Evolutionary conservation across 257 asterid genomes (phyloP).

Genomic region (Fraxinus cuspidata): DNA sequence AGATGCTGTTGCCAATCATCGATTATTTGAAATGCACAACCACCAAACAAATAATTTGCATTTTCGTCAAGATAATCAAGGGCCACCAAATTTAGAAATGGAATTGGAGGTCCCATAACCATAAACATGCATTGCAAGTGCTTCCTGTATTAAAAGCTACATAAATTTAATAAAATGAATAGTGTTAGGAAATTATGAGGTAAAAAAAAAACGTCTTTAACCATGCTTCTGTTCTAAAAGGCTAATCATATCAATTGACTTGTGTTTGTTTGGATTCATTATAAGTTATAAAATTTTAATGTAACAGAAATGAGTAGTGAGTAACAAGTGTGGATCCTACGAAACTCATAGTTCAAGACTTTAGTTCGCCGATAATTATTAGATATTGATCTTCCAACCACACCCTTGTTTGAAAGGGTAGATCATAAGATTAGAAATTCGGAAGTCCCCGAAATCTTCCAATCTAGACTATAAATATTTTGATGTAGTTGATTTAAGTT

Average conservation of each 20-base stretch:
- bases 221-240: neutral
- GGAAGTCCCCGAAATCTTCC: neutral
- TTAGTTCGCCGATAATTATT: neutral
- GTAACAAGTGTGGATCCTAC: too few species aligned
- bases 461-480: neutral
- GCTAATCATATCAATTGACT: neutral
- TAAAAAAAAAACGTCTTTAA: neutral
- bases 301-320: too few species aligned
- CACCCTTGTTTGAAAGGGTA: neutral
- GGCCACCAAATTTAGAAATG: conserved; percentile 22
- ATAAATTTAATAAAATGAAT: conserved; percentile 17
- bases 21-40: conserved; percentile 11
- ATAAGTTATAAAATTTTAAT: too few species aligned
- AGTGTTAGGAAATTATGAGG: neutral
- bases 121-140: neutral
- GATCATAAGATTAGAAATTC: neutral
- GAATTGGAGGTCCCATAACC: conserved; percentile 27
- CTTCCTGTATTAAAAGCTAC: conserved; percentile 24
- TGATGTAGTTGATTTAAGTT: neutral
- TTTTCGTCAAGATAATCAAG: neutral
- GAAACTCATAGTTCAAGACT: neutral
- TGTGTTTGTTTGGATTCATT: too few species aligned
- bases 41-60: neutral
- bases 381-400: neutral
- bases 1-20: conserved; percentile 16